phyloP scores from a whole-genome alignment of 108 stramenopile species.

The Aureococcus anophagefferens region DNA sequence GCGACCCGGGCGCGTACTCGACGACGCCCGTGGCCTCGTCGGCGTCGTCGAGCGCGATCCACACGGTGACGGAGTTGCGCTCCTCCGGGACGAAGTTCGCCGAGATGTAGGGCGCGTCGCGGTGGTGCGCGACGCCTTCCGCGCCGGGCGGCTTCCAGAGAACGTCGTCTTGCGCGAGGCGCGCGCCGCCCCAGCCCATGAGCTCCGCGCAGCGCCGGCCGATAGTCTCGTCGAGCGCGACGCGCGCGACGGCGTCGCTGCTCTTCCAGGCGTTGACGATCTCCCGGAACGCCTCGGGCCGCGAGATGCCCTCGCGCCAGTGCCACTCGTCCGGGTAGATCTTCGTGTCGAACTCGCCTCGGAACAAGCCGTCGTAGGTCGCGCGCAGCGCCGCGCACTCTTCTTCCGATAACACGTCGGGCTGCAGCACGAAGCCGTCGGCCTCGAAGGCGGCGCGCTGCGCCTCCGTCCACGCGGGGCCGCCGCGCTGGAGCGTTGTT shows the following conservation, averaged over 20 bases:
- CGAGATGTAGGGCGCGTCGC: slow-evolving; percentile 52
- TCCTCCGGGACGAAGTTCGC: slow-evolving; percentile 32
- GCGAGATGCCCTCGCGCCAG: slow-evolving; percentile 43
- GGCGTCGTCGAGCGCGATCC: slow-evolving; percentile 59
- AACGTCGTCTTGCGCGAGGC: slow-evolving; percentile 59
- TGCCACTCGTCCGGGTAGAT: slow-evolving; percentile 64
- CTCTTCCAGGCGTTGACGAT: slow-evolving; percentile 61
- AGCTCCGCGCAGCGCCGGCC: slow-evolving; percentile 29
- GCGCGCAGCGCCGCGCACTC: not conserved
- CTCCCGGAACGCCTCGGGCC: slow-evolving; percentile 34
- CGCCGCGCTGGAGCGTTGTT: too few relatives aligned
- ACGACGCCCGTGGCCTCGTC: slow-evolving; percentile 43
- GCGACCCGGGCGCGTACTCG: slow-evolving; percentile 46
- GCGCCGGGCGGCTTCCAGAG: slow-evolving; percentile 51
- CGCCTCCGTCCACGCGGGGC: too few relatives aligned
- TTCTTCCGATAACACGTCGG: too few relatives aligned
- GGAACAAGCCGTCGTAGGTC: slow-evolving; percentile 28
- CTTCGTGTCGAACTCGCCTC: slow-evolving; percentile 48
- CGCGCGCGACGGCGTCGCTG: slow-evolving; percentile 25
- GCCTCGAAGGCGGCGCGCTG: too few relatives aligned
- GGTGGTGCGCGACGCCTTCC: slow-evolving; percentile 46
- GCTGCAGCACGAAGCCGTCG: too few relatives aligned
- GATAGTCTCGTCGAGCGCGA: slow-evolving; percentile 34
- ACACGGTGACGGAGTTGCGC: slow-evolving; percentile 44
- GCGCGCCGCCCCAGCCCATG: slow-evolving; percentile 45